Percentiles rank a stretch among this genome's conserved stretches.
Conservation (phyloP, 768 basidiomycete genomes). For the Collybia mongolica region DNA sequence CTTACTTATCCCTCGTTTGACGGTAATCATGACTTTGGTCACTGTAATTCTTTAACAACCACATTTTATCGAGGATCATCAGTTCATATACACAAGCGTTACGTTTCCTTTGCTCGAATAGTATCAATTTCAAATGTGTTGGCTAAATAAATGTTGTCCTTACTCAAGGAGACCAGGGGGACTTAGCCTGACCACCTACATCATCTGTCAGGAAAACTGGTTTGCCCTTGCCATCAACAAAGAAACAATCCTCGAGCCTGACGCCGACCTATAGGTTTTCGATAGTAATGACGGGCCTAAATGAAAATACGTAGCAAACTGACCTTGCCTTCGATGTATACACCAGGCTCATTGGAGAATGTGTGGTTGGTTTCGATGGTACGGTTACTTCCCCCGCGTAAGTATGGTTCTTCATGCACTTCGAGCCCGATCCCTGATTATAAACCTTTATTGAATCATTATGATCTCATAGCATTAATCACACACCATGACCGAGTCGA, state of each 20-base stretch:
- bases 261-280: conserved; percentile 58
- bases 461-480: not conserved
- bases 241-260: conserved; percentile 83
- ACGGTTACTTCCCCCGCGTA: conserved; percentile 65
- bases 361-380: conserved; percentile 63
- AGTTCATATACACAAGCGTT: too few species aligned
- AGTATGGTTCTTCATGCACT: conserved; percentile 79
- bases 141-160: not conserved
- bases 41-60: too few species aligned
- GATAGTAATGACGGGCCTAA: not conserved
- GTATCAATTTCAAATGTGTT: too few species aligned
- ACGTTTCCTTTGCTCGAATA: too few species aligned
- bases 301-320: conserved; percentile 11
- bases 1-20: too few species aligned
- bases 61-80: too few species aligned
- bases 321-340: conserved; percentile 72
- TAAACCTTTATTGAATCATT: conserved; percentile 4
- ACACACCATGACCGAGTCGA: conserved; percentile 73
- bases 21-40: too few species aligned
- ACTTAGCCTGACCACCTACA: conserved; percentile 56
- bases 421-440: conserved; percentile 77
- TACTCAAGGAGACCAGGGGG: conserved; percentile 38
- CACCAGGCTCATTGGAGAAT: conserved; percentile 81
- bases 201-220: conserved; percentile 61
- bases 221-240: conserved; percentile 52